Base-by-base conservation (phyloP, 306 rosid species). In the Aeschynomene evenia region DNA sequence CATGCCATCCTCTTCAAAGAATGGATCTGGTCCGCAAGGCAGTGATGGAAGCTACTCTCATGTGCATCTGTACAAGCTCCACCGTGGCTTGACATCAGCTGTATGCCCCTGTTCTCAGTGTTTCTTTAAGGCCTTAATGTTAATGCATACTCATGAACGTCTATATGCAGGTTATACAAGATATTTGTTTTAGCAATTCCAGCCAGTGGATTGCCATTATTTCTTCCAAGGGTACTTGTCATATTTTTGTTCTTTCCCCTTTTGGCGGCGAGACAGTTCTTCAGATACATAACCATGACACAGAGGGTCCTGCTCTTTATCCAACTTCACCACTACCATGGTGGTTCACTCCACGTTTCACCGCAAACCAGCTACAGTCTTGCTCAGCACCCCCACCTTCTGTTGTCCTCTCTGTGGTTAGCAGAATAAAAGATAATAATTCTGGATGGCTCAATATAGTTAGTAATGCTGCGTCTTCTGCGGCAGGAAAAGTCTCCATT, bases 381-480 rank as follows among this genome's bases (percentile, higher is more conserved):
- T 80, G 86, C 73, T 78, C 76, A n/a, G 85, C 90, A 18, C 87
- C 96, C 34, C 94, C 93, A 36, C 84, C 86, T 64, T 86, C 97
- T 73, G 88, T 81, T 68, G 83, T 84, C 43, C 99, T 95, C 66
- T 85, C 96, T 39, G 99, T 89, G 66, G 95, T 95, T 64, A 89
- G 97, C 91, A 84, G 99, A 86, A 87, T 95, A 63, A 95, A 89
- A 78, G 79, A 89, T 78, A 82, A 72, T 61, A 85, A 79, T 77
- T 85, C 89, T 0, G 91, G 99, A 43, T 95, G 96, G 99, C 89
- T 91, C 76, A 91, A 83, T 63, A 83, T 94, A 11, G 99, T 95
- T 60, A 86, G 91, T 76, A 86, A 77, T 84, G 97, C 82, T 73
- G 91, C 99, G 57, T 83, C 95, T 82, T 88, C 97, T 65, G 95